phyloP scores from a whole-genome alignment of 176 grass and related monocot species.

The Guadua angustifolia region DNA sequence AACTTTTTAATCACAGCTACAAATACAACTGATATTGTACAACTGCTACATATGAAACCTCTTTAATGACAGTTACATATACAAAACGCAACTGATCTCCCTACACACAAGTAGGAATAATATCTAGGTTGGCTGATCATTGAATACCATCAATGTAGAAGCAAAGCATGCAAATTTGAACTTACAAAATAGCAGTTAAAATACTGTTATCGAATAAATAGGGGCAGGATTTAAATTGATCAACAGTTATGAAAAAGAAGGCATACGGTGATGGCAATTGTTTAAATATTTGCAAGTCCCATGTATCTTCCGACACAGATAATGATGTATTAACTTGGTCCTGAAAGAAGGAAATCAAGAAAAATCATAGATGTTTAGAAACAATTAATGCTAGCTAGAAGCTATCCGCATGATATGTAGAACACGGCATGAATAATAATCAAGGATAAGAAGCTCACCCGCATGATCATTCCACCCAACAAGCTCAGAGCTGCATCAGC shows the following conservation, averaged over 20 bases:
- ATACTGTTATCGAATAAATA: slow-evolving; percentile 9
- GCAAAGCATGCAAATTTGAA: slow-evolving; percentile 29
- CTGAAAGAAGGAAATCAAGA: slow-evolving; percentile 61
- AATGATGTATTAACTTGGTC: slow-evolving; percentile 74
- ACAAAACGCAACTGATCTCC: background rate
- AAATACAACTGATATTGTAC: background rate
- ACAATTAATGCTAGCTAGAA: slow-evolving; percentile 31
- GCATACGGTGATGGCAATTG: slow-evolving; percentile 67
- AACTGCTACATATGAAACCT: background rate
- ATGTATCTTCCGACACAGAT: slow-evolving; percentile 80
- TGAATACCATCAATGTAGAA: slow-evolving; percentile 13
- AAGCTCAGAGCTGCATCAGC: slow-evolving; percentile 70
- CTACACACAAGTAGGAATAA: background rate
- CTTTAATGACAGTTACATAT: background rate
- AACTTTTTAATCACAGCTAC: background rate
- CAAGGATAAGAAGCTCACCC: slow-evolving; percentile 50
- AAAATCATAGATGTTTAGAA: slow-evolving; percentile 30
- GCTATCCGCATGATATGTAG: slow-evolving; percentile 22
- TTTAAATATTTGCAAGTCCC: slow-evolving; percentile 93
- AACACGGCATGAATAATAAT: slow-evolving; percentile 1
- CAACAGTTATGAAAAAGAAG: slow-evolving; percentile 24
- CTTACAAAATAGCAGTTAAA: slow-evolving; percentile 35
- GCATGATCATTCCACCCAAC: slow-evolving; percentile 73
- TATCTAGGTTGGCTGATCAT: background rate
- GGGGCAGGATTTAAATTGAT: slow-evolving; percentile 18